Evolutionary conservation across 257 asterid genomes (phyloP), one percentile per base, ranked within the genome.

Genomic region (Fraxinus cuspidata): DNA sequence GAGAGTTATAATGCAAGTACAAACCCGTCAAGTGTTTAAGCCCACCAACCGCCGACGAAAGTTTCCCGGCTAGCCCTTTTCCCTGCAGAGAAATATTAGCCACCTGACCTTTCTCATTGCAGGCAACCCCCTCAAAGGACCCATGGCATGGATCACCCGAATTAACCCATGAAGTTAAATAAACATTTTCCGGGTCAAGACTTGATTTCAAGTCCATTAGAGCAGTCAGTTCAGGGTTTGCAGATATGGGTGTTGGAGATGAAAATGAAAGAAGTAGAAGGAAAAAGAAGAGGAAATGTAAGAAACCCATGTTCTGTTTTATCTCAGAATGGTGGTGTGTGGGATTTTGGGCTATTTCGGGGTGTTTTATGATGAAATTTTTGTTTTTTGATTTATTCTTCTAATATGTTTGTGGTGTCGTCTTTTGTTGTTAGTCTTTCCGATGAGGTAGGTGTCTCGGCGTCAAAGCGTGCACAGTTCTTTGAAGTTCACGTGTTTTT

Each of bases 71-170:
- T 68, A 94, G 97, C 53, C 97, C 91, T 84, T 88, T 94, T 0
- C 97, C 97, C 86, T 94, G 99, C 83, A 94, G 81, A 0, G 99
- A 90, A 76, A 94, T 89, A 82, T 94, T 94, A 10, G 92, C 90
- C 60, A 94, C 96, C 71, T 89, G 88, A 47, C 94, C 92, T 21
- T 77, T 80, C 69, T 87, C 97, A 78, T 91, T 86, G 84, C 99
- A 94, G 21, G 90, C 96, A 34, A 94, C 89, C 3, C 99, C 99
- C 74, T 86, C 96, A 68, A 91, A 94, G 0, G 89, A 75, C 15
- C 94, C 97, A 37, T 69, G 94, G 79, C 99, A 92, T 1, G 92
- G 99, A 82, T 94, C 83, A 64, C 85, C 91, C 15, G 85, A 73
- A 12, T 47, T 82, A 9, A 85, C 96, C 99, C 99, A 94, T 3